Evolutionary conservation across 2,329 filamentous ascomycete species (phyloP), one percentile per base, ranked within the genome.

Genomic region (Nemania serpens): DNA sequence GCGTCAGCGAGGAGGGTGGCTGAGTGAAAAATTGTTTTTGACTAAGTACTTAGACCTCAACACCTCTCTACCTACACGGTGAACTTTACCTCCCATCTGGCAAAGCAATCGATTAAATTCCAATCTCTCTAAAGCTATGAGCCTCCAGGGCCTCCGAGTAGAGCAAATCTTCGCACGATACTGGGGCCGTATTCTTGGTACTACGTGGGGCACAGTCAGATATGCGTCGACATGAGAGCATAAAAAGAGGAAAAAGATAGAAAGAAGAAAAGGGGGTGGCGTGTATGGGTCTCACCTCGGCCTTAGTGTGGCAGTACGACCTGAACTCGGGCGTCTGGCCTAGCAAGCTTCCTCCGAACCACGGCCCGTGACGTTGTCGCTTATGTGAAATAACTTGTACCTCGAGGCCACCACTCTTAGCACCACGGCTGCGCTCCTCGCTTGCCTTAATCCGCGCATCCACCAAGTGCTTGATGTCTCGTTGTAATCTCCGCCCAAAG

Each of bases 341-440:
- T 63, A 99, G 82, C 78, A 99, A 83, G 79, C 92, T 97, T 70
- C 95, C 95, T 76, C 95, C 95, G 75, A 99, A 99, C 95, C 95
- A 99, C 34, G 95, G 95, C 17, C 95, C 95, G 75, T 99, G 94
- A 74, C 94, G 85, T 84, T 99, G 95, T 75, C 95, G 85, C 85
- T 97, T 97, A 83, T 99, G 95, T 48, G 93, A 91, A 69, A 99
- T 96, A 69, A 99, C 95, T 75, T 97, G 93, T 36, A 99, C 95
- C 57, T 99, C 96, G 69, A 99, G 79, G 66, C 96, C 95, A 71
- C 95, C 95, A 74, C 91, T 96, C 81, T 89, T 93, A 58, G 93
- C 94, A 62, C 94, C 93, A 67, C 94, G 94, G 71, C 93, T 97
- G 72, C 90, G 88, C 53, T 90, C 88, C 81, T 99, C 96, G 63